These are phyloP conservation scores for Lumnitzera littorea DNA, from an alignment of 345 rosid species.

Conservation along the genomic window DNA sequence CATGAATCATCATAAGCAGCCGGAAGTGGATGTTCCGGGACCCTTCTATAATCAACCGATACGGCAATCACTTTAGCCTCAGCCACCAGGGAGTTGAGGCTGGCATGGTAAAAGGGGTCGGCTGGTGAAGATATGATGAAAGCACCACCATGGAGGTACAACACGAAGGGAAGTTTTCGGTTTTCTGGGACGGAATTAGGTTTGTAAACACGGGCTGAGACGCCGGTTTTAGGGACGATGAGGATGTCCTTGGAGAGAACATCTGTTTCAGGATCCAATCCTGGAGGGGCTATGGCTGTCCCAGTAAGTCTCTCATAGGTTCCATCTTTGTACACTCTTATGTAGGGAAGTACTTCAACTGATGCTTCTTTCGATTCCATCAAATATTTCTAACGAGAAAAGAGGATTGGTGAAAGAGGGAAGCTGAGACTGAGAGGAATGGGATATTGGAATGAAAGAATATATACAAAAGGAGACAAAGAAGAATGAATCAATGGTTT, in stretches of 20 bases:
- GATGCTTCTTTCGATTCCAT: conserved; percentile 44
- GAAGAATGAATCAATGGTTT: too few species aligned
- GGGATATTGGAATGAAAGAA: too few species aligned
- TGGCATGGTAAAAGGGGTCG: conserved; percentile 52
- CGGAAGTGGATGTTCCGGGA: conserved; percentile 72
- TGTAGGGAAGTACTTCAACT: conserved; percentile 46
- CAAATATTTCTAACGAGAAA: not conserved
- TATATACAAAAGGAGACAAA: too few species aligned
- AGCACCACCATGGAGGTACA: conserved; percentile 87
- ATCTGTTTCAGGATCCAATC: conserved; percentile 44
- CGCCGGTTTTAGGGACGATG: conserved; percentile 34
- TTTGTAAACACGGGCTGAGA: conserved; percentile 59
- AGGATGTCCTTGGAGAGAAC: conserved; percentile 60
- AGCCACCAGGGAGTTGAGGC: conserved; percentile 49
- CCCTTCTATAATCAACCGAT: conserved; percentile 61
- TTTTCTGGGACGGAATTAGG: conserved; percentile 20
- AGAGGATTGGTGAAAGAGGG: not conserved
- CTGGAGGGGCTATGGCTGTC: conserved; percentile 40
- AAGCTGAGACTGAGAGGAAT: too few species aligned
- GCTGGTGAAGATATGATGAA: conserved; percentile 50
- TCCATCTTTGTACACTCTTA: conserved; percentile 52
- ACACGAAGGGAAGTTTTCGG: conserved; percentile 50
- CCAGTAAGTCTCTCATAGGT: conserved; percentile 50
- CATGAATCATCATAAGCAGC: conserved; percentile 65
- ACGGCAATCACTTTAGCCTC: conserved; percentile 48